phyloP scores from a whole-genome alignment of 768 basidiomycete genomes.

The Heimioporus sp. region DNA sequence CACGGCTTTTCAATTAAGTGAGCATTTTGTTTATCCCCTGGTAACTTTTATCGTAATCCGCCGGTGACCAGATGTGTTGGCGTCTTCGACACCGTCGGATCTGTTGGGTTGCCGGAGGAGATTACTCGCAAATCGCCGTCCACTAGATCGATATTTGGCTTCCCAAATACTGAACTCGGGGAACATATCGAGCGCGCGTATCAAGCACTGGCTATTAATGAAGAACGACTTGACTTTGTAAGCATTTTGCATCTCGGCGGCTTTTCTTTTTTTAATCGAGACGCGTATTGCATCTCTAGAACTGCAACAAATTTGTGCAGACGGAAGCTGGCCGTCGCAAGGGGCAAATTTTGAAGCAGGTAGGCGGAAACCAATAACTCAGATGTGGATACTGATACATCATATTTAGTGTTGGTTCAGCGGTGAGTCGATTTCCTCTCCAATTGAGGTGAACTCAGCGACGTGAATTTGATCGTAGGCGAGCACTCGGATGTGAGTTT shows the following conservation, averaged over 20 bases:
- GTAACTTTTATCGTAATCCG: conserved; percentile 1
- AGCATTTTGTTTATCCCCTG: conserved; percentile 10
- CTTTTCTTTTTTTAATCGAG: neutral
- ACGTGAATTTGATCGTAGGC: conserved; percentile 20
- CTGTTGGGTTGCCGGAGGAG: conserved; percentile 68
- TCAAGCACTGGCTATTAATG: conserved; percentile 70
- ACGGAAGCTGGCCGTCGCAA: conserved; percentile 49
- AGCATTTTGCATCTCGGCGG: conserved; percentile 17
- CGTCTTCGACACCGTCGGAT: conserved; percentile 78
- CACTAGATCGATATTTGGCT: conserved; percentile 58
- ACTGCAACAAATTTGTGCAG: conserved; percentile 63
- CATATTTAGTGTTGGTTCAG: conserved; percentile 63
- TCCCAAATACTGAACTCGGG: conserved; percentile 57
- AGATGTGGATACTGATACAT: conserved; percentile 5
- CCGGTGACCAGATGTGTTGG: conserved; percentile 52
- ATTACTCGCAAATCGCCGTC: conserved; percentile 45
- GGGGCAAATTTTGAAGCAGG: conserved; percentile 63
- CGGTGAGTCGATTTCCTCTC: conserved; percentile 37
- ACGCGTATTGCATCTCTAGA: conserved; percentile 30
- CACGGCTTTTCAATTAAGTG: conserved; percentile 64
- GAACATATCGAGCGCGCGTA: conserved; percentile 63
- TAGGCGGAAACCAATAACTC: conserved; percentile 19
- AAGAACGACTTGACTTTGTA: conserved; percentile 68
- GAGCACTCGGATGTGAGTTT: conserved; percentile 25
- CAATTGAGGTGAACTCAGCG: neutral